Percentiles rank a stretch among this genome's conserved stretches.
Conservation (phyloP, 192 early-diverging fungal genomes). For the Physocladia obscura region DNA sequence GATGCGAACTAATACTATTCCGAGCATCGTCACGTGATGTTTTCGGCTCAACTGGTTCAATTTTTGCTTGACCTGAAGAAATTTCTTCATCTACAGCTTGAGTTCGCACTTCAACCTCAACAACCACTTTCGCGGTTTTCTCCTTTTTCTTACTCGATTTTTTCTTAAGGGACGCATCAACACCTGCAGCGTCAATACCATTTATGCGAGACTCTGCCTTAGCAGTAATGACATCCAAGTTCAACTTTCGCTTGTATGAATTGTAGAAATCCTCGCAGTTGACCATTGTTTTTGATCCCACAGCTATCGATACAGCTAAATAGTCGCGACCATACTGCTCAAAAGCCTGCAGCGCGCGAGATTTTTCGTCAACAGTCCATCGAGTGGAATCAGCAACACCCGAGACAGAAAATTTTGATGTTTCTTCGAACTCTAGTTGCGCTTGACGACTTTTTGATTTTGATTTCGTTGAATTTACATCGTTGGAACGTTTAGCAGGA, state of each 20-base stretch:
- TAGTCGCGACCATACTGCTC: slow-evolving; percentile 71
- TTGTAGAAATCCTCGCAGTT: slow-evolving; percentile 80
- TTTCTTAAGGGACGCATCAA: background rate
- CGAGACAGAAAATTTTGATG: slow-evolving; percentile 17
- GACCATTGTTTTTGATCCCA: slow-evolving; percentile 74
- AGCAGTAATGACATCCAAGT: slow-evolving; percentile 15
- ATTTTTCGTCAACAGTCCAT: slow-evolving; percentile 65
- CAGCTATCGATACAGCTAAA: slow-evolving; percentile 63
- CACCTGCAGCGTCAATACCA: background rate
- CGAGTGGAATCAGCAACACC: background rate
- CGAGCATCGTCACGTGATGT: background rate
- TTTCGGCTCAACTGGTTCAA: background rate
- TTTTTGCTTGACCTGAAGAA: background rate
- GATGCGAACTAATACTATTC: slow-evolving; percentile 17
- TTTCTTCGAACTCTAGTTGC: slow-evolving; percentile 15
- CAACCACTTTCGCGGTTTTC: background rate
- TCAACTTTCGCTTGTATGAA: slow-evolving; percentile 67
- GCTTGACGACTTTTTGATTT: slow-evolving; percentile 2
- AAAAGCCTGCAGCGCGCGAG: slow-evolving; percentile 61
- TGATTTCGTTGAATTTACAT: background rate
- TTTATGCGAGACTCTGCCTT: slow-evolving; percentile 1
- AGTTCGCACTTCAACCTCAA: background rate
- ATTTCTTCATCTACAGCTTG: background rate
- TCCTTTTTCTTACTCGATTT: background rate
- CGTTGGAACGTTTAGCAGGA: background rate